phyloP scores from a whole-genome alignment of 352 stramenopile species.

The Aphanomyces stellatus region DNA sequence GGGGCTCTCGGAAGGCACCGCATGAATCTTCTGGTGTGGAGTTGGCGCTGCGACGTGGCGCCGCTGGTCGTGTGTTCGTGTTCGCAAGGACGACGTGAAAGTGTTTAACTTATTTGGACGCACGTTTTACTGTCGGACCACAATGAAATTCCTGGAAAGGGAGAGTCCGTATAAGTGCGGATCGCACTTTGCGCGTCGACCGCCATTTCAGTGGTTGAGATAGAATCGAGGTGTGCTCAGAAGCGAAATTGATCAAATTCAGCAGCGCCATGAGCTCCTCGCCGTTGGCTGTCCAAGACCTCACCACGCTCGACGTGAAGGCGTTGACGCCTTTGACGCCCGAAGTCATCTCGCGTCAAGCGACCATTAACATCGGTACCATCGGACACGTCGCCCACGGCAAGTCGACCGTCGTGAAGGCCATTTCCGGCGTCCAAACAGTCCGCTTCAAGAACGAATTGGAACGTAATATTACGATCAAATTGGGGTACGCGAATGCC shows the following conservation, averaged over 20 bases:
- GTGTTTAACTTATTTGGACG: not conserved
- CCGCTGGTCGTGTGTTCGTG: no score
- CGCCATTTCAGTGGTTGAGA: conserved; percentile 21
- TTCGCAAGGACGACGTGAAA: not conserved
- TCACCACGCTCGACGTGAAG: conserved; percentile 91
- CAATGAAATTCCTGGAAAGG: conserved; percentile 13
- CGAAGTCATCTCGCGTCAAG: conserved; percentile 95
- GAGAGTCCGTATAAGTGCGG: not conserved
- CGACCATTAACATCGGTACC: conserved; percentile 99
- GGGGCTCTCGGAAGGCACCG: not conserved
- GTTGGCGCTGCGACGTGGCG: no score
- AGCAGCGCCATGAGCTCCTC: conserved; percentile 24
- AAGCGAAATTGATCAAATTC: conserved; percentile 2
- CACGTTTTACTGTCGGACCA: not conserved
- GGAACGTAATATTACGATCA: conserved; percentile 99
- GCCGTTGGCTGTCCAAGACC: conserved; percentile 89
- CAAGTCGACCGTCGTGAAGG: conserved; percentile 99
- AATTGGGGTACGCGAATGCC: conserved; percentile 99
- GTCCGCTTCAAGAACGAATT: conserved; percentile 99
- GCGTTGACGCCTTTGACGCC: conserved; percentile 96
- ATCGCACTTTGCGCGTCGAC: conserved; percentile 3
- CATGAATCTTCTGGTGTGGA: no score
- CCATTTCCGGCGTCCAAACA: conserved; percentile 99
- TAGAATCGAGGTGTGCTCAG: not conserved
- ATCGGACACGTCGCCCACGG: conserved; percentile 99